phyloP scores from a whole-genome alignment of 768 basidiomycete species.

The Russula brevipes region DNA sequence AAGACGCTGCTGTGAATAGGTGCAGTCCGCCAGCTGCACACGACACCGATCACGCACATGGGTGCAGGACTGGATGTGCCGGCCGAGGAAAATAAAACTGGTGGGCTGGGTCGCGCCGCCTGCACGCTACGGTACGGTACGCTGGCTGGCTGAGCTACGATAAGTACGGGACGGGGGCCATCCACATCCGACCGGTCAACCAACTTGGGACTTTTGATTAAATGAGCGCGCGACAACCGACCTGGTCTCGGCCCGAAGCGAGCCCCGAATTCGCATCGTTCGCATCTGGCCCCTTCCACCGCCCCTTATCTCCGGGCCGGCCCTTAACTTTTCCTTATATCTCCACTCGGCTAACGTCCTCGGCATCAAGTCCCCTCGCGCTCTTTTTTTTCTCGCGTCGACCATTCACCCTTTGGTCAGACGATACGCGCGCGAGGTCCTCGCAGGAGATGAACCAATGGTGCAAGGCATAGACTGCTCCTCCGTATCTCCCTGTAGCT shows the following conservation, averaged over 20 bases:
- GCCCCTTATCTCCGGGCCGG: slow-evolving; percentile 11
- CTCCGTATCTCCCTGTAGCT: slow-evolving; percentile 27
- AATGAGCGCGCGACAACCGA: slow-evolving; percentile 1
- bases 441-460: slow-evolving; percentile 28
- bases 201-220: not conserved
- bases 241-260: slow-evolving; percentile 15
- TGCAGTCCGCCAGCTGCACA: no score
- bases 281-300: not conserved
- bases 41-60: not conserved
- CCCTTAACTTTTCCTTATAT: slow-evolving; percentile 20
- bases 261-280: no score
- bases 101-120: no score
- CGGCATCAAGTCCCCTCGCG: slow-evolving; percentile 21
- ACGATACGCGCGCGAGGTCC: slow-evolving; percentile 22
- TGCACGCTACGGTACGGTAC: no score
- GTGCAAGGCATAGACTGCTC: slow-evolving; percentile 27
- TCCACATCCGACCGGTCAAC: not conserved
- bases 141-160: no score
- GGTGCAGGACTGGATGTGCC: no score
- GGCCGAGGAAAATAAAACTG: no score
- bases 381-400: slow-evolving; percentile 9
- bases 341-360: slow-evolving; percentile 2
- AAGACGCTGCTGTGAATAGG: not conserved
- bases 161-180: not conserved
- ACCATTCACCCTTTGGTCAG: slow-evolving; percentile 19